Evolutionary conservation across 2,329 filamentous ascomycete genomes (phyloP), one percentile per base, ranked within the genome.

Genomic region (Diaporthe vexans): DNA sequence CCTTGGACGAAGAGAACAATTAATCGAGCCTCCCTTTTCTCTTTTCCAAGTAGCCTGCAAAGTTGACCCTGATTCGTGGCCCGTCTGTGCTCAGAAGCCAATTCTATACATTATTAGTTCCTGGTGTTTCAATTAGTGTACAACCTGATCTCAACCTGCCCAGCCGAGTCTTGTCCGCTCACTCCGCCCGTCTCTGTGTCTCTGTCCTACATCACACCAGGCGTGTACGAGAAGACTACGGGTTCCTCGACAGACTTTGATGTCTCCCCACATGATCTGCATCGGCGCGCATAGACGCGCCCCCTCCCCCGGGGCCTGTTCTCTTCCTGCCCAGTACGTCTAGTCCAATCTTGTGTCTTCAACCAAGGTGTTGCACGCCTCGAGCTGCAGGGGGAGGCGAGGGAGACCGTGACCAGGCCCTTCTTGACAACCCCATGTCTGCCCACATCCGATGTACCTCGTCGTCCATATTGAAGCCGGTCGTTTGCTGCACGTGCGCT

Each of bases 401-500:
- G 1, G 61, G 73, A n/a, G 73, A 74, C 15, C 40, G 72, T 11
- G 70, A 74, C 61, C 61, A 74, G 1, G 73, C 73, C 24, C 70
- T 73, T 15, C 70, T 61, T 10, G 73, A 74, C 4, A 74, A 35
- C 0, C 73, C 73, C 73, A 74, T 74, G 4, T 74, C 70, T n/a
- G 59, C 73, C 73, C 73, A 74, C 6, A 69, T 17, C 4, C 24
- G 72, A 8, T 74, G 73, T 2, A 61, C 54, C 24, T 74, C 70
- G 26, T 74, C 73, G 19, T 63, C 56, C n/a, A 69, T 29, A 33
- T 35, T 40, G 52, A 58, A 35, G 13, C 61, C 40, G 4, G 11
- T 56, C 17, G 40, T 58, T 19, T 51, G 19, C n/a, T 63, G 29
- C 29, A 17, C 19, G 17, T 46, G 52, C 26, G 29, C 24, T 21